Conservation (phyloP, 2,329 filamentous ascomycete genomes). For the Mycosphaerelloides madeirae region DNA sequence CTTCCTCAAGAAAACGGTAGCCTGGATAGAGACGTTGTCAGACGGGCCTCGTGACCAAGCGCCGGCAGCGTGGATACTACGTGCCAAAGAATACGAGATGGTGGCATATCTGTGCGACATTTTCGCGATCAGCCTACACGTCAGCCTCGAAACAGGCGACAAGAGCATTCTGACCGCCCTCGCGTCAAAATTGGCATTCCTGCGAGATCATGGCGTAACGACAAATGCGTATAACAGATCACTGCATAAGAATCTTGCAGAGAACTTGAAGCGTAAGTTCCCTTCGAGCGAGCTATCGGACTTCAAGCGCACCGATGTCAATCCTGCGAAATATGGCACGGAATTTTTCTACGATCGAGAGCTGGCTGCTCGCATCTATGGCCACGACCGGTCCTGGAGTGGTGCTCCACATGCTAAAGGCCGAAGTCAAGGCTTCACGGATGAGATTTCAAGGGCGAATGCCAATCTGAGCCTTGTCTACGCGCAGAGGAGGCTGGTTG, state of each 20-base stretch:
- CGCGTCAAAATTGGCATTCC: conserved; percentile 71
- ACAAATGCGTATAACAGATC: conserved; percentile 84
- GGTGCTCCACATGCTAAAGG: conserved; percentile 42
- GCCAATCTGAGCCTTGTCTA: conserved; percentile 87
- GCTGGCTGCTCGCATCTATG: conserved; percentile 69
- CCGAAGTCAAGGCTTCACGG: conserved; percentile 64
- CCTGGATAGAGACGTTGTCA: conserved; percentile 60
- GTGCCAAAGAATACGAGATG: conserved; percentile 46
- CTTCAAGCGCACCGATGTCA: conserved; percentile 69
- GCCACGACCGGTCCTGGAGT: conserved; percentile 72
- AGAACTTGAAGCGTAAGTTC: conserved; percentile 78
- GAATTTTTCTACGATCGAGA: conserved; percentile 81
- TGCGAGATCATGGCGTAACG: conserved; percentile 69
- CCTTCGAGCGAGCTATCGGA: conserved; percentile 66
- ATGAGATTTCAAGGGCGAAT: conserved; percentile 83
- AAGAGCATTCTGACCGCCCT: conserved; percentile 64
- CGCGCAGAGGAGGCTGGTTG: conserved; percentile 79
- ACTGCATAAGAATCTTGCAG: conserved; percentile 76
- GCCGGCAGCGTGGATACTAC: conserved; percentile 28
- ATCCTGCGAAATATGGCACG: conserved; percentile 52
- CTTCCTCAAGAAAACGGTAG: conserved; percentile 68
- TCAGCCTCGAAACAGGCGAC: conserved; percentile 71
- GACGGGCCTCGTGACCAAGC: conserved; percentile 39
- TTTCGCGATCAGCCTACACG: conserved; percentile 85
- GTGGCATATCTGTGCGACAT: conserved; percentile 82